Evolutionary conservation across 352 stramenopile genomes (phyloP).

Genomic region (Globisporangium orthogonon): DNA sequence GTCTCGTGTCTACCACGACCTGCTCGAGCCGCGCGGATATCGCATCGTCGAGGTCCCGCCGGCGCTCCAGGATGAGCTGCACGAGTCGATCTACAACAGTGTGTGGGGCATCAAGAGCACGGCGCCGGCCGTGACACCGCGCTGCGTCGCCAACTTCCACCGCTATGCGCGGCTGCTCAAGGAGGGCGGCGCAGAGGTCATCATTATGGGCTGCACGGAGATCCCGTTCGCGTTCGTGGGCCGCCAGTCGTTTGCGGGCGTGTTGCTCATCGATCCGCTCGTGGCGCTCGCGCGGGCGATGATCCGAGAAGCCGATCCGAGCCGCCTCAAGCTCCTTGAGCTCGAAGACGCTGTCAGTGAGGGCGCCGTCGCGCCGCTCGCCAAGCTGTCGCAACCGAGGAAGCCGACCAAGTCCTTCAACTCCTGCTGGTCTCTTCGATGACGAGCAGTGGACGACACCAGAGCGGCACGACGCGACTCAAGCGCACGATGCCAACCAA

Average conservation of each 20-base stretch:
- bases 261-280: conserved; percentile 67
- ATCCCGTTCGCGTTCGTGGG: conserved; percentile 69
- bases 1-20: conserved; percentile 63
- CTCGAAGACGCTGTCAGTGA: conserved; percentile 2
- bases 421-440: conserved; percentile 2
- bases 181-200: conserved; percentile 45
- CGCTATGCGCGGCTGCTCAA: conserved; percentile 40
- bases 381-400: conserved; percentile 12
- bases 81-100: conserved; percentile 71
- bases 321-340: conserved; percentile 32
- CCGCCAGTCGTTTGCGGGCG: conserved; percentile 29
- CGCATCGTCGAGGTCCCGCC: conserved; percentile 42
- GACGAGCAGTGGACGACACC: background rate
- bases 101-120: conserved; percentile 75
- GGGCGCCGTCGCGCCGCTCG: conserved; percentile 13
- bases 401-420: conserved; percentile 1
- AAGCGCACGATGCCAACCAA: too few relatives aligned
- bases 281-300: conserved; percentile 64
- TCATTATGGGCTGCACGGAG: conserved; percentile 74
- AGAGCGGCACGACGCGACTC: too few relatives aligned
- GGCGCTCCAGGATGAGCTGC: conserved; percentile 48
- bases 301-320: conserved; percentile 53
- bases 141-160: conserved; percentile 53
- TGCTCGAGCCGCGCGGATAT: conserved; percentile 55
- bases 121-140: conserved; percentile 40